Base-by-base conservation (phyloP, 108 stramenopile species). In the Nitzschia sp. region DNA sequence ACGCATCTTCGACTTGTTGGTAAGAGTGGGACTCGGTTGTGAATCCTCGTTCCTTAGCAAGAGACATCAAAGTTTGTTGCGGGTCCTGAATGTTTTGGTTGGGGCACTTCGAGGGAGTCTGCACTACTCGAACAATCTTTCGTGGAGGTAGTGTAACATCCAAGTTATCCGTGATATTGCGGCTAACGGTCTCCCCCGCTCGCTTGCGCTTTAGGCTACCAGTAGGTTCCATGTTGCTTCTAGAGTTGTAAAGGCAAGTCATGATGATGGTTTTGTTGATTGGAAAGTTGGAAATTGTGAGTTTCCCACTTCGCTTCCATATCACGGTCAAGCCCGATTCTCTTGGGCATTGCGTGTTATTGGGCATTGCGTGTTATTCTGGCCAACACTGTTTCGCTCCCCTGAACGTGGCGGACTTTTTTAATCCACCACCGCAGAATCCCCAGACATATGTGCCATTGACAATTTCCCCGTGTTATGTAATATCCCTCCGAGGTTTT, bases 41-140 rank as follows among this genome's bases (percentile, higher is more conserved):
- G 49, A 51, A 51, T 51, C 49, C 49, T 23, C 4, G 13, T 51
- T 51, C 49, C 21, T 8, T 5, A 51, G 49, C 49, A 51, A 51
- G 8, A 4, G 21, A 23, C 21, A 19, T 4, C 4, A 51, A 19
- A 19, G 49, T n/a, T 51, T 51, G 49, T 51, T 51, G 49, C 11
- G 49, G 49, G 21, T 51, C 21, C 49, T 17, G 8, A n/a, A 19
- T 21, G 21, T 17, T 21, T 51, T 51, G 8, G 49, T 19, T 51
- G 4, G 5, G 49, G 4, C 21, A 19, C 49, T 51, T 51, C 18
- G 49, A 9, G 19, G 21, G 4, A 19, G 13, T 21, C 11, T 4
- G 19, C 11, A 51, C 17, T 5, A 51, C 49, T 51, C 49, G 49
- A 51, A 51, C n/a, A 4, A 51, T 19, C n/a, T 51, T 51, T 8